phyloP scores from a whole-genome alignment of 345 rosid genomes.

The Atalantia buxifolia region DNA sequence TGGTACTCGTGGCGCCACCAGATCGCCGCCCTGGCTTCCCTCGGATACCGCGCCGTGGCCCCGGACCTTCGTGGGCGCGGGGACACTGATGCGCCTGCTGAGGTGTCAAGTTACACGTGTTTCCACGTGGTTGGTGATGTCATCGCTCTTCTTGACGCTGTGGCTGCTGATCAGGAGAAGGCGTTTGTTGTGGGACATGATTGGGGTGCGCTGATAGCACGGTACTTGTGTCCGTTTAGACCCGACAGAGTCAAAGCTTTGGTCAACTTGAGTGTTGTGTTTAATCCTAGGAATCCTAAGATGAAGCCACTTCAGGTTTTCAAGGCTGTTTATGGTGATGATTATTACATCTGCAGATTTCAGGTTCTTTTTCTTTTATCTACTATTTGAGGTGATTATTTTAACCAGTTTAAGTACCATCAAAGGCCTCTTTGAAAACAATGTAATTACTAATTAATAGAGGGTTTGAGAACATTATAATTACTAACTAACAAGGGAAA shows the following conservation, averaged over 20 bases:
- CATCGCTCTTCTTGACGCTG: slow-evolving; percentile 40
- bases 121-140: slow-evolving; percentile 58
- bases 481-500: too few species aligned
- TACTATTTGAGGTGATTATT: too few species aligned
- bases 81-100: slow-evolving; percentile 61
- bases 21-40: slow-evolving; percentile 50
- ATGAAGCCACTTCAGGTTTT: slow-evolving; percentile 46
- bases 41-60: slow-evolving; percentile 74
- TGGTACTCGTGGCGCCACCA: slow-evolving; percentile 95
- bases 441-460: too few species aligned
- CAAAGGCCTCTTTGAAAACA: too few species aligned
- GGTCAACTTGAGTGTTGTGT: slow-evolving; percentile 50
- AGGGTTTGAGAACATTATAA: too few species aligned
- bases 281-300: slow-evolving; percentile 48
- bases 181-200: slow-evolving; percentile 72
- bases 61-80: slow-evolving; percentile 89
- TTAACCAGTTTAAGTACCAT: too few species aligned
- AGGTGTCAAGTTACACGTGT: slow-evolving; percentile 40
- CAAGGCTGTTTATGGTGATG: slow-evolving; percentile 51
- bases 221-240: slow-evolving; percentile 53
- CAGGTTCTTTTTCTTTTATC: slow-evolving; percentile 37
- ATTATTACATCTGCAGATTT: slow-evolving; percentile 76
- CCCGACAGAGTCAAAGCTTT: slow-evolving; percentile 67
- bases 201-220: slow-evolving; percentile 67
- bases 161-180: slow-evolving; percentile 33